Percentiles rank a stretch among this genome's conserved stretches.
Evolutionary conservation across 2,329 filamentous ascomycete genomes (phyloP).

Genomic region (Penicillium brasilianum): DNA sequence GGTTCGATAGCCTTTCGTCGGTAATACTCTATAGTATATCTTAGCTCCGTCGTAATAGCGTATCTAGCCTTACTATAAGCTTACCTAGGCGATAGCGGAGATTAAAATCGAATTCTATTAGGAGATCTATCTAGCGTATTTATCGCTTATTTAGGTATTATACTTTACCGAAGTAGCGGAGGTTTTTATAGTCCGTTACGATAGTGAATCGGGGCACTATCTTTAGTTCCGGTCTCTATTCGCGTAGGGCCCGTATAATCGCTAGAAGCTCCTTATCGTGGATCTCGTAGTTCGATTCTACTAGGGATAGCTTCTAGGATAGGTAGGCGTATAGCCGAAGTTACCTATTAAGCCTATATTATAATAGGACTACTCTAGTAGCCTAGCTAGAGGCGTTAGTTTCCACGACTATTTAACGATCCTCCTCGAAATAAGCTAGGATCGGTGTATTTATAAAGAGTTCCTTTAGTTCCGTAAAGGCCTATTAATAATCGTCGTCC

Average conservation of each 20-base stretch:
- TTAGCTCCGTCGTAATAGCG: background rate
- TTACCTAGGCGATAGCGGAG: background rate
- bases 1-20: constrained; percentile 3
- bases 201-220: background rate
- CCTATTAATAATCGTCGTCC: background rate
- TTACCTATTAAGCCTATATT: background rate
- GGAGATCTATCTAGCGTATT: background rate
- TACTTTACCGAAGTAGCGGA: background rate
- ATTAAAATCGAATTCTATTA: background rate
- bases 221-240: constrained; percentile 7
- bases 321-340: background rate
- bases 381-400: background rate
- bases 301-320: background rate
- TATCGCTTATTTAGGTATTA: background rate
- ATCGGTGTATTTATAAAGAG: constrained; percentile 1
- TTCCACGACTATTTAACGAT: background rate
- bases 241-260: background rate
- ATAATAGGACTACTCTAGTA: constrained; percentile 4
- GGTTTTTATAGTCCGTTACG: constrained; percentile 1
- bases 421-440: background rate
- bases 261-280: constrained; percentile 1
- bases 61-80: background rate
- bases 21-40: constrained; percentile 3
- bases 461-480: background rate
- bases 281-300: constrained; percentile 1